A percentile compares a stretch with the other conserved stretches of the same genome.
Evolutionary conservation across 805 yeast genomes (phyloP).

Genomic region (Kuraishia hungarica): DNA sequence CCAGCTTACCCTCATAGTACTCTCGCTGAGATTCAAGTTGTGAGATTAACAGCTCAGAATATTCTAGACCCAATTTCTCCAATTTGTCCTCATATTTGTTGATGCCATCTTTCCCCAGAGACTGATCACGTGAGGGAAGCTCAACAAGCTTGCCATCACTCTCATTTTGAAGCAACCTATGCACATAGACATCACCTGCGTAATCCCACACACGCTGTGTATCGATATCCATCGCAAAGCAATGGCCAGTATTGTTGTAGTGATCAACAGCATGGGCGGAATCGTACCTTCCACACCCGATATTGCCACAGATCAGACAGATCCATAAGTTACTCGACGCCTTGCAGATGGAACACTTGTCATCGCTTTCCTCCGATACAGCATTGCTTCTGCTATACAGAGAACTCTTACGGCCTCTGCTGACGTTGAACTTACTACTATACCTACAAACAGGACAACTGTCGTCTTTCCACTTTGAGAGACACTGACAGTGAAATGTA

Average conservation of each 20-base stretch:
- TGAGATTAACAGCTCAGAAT: conserved; percentile 67
- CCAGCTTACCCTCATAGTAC: conserved; percentile 54
- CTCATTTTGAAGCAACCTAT: conserved; percentile 74
- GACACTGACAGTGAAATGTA: conserved; percentile 84
- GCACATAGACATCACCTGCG: conserved; percentile 86
- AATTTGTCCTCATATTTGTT: conserved; percentile 27
- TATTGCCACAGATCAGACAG: conserved; percentile 80
- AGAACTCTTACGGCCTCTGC: not conserved
- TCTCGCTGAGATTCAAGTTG: conserved; percentile 84
- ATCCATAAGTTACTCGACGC: conserved; percentile 69
- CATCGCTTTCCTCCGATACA: conserved; percentile 19
- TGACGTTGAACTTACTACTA: conserved; percentile 27
- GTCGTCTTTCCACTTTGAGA: conserved; percentile 84
- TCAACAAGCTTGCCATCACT: conserved; percentile 88
- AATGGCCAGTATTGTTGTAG: conserved; percentile 68
- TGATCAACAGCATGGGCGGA: conserved; percentile 82
- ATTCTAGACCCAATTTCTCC: conserved; percentile 64
- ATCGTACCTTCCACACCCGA: conserved; percentile 90
- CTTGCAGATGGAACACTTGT: conserved; percentile 49
- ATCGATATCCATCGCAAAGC: conserved; percentile 81
- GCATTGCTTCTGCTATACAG: conserved; percentile 4
- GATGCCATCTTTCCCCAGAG: conserved; percentile 6
- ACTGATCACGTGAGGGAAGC: conserved; percentile 32
- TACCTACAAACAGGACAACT: conserved; percentile 88
- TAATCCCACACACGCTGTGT: conserved; percentile 94